phyloP scores from a whole-genome alignment of 2,329 filamentous ascomycete species.

The Coniella lustricola region DNA sequence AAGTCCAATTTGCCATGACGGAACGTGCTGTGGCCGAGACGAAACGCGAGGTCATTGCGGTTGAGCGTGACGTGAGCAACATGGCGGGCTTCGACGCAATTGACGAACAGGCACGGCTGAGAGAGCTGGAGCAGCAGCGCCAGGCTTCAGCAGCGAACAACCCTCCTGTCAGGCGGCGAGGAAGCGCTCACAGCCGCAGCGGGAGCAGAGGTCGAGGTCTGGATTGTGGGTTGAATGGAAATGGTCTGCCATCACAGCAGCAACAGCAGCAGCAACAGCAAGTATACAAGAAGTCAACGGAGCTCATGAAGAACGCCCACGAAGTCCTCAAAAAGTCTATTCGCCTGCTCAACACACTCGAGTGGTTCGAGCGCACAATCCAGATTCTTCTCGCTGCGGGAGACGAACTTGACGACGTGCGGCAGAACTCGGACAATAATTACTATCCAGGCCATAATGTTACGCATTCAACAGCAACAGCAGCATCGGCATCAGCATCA shows the following conservation, averaged over 20 bases:
- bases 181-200: not conserved
- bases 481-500: too few relatives aligned
- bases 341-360: conserved; percentile 37
- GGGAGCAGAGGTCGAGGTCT: conserved; percentile 12
- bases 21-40: conserved; percentile 38
- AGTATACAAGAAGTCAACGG: conserved; percentile 37
- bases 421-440: conserved; percentile 17
- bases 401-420: conserved; percentile 32
- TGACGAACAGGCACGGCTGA: conserved; percentile 14
- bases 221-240: too few relatives aligned
- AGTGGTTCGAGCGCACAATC: conserved; percentile 40
- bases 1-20: conserved; percentile 38
- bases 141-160: conserved; percentile 9
- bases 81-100: conserved; percentile 33
- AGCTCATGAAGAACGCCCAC: conserved; percentile 40
- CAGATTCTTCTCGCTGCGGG: conserved; percentile 37
- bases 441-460: not conserved
- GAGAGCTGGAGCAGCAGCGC: conserved; percentile 18
- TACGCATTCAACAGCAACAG: too few relatives aligned
- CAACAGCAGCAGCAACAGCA: conserved; percentile 20
- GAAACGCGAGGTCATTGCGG: conserved; percentile 32
- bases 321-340: conserved; percentile 39
- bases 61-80: conserved; percentile 36
- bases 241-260: too few relatives aligned
- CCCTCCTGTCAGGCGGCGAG: not conserved